phyloP scores from a whole-genome alignment of 768 basidiomycete species.

The Lactarius hatsudake region DNA sequence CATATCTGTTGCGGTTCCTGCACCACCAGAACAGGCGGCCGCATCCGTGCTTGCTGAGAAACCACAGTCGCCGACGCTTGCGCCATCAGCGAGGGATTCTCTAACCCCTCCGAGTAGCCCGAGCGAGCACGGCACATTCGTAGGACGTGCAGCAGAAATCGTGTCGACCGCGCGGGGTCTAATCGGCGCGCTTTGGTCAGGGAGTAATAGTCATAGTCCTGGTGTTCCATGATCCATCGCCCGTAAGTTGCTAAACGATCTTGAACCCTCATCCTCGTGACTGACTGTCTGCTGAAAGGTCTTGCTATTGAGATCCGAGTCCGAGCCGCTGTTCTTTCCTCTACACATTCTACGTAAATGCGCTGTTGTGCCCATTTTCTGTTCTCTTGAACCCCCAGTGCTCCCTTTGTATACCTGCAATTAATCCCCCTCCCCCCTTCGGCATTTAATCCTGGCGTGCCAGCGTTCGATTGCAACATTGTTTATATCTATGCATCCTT shows the following conservation, averaged over 20 bases:
- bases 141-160: constrained; percentile 70
- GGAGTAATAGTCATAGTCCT: constrained; percentile 25
- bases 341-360: constrained; percentile 13
- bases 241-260: neutral
- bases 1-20: constrained; percentile 10
- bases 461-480: constrained; percentile 13
- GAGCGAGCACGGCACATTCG: constrained; percentile 38
- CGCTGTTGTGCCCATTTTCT: constrained; percentile 4
- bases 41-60: constrained; percentile 17
- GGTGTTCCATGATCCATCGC: constrained; percentile 9
- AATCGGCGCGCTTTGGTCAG: constrained; percentile 59
- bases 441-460: constrained; percentile 21
- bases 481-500: constrained; percentile 25
- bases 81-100: constrained; percentile 29
- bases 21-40: constrained; percentile 17
- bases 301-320: neutral
- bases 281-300: neutral
- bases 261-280: neutral
- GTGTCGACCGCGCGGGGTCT: constrained; percentile 78
- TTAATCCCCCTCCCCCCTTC: constrained; percentile 2
- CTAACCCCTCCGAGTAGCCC: constrained; percentile 31
- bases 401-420: constrained; percentile 24
- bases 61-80: constrained; percentile 3
- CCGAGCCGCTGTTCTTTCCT: neutral
- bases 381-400: constrained; percentile 5